Evolutionary conservation across 2,329 filamentous ascomycete genomes (phyloP).

Genomic region (Calonectria hongkongensis): DNA sequence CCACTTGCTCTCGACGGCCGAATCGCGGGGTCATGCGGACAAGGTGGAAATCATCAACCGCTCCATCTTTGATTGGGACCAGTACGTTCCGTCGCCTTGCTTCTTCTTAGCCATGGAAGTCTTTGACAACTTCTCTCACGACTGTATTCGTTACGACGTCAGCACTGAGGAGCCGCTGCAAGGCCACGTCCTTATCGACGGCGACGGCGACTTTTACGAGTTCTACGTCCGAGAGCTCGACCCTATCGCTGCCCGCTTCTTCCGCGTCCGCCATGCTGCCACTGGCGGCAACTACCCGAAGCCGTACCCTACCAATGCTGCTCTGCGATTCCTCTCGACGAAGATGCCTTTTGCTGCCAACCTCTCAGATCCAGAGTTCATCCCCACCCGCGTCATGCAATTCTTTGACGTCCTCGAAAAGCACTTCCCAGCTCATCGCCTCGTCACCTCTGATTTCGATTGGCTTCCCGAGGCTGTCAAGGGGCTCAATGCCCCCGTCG

Average conservation of each 20-base stretch:
- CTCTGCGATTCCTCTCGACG: conserved; percentile 77
- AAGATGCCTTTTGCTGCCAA: conserved; percentile 83
- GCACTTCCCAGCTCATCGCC: conserved; percentile 92
- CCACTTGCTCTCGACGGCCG: conserved; percentile 80
- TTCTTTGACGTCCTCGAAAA: conserved; percentile 94
- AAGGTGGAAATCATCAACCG: conserved; percentile 97
- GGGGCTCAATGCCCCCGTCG: conserved; percentile 94
- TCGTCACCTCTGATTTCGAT: conserved; percentile 94
- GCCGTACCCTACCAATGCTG: conserved; percentile 72
- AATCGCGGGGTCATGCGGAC: conserved; percentile 83
- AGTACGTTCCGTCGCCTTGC: conserved; percentile 91
- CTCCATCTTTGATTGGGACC: conserved; percentile 95
- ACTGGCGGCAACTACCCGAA: conserved; percentile 78
- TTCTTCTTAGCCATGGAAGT: conserved; percentile 99
- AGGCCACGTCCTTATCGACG: conserved; percentile 90
- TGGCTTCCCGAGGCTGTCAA: conserved; percentile 86
- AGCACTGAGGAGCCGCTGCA: conserved; percentile 88
- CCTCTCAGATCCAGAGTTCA: conserved; percentile 90
- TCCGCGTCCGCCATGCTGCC: conserved; percentile 89
- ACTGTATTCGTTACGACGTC: conserved; percentile 92
- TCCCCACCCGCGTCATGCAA: conserved; percentile 95
- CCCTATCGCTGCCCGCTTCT: conserved; percentile 86
- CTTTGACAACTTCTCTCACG: conserved; percentile 98
- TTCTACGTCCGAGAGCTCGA: conserved; percentile 91
- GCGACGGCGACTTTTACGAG: conserved; percentile 92